phyloP scores from a whole-genome alignment of 495 filamentous ascomycete genomes.

The Venustampulla echinocandica region DNA sequence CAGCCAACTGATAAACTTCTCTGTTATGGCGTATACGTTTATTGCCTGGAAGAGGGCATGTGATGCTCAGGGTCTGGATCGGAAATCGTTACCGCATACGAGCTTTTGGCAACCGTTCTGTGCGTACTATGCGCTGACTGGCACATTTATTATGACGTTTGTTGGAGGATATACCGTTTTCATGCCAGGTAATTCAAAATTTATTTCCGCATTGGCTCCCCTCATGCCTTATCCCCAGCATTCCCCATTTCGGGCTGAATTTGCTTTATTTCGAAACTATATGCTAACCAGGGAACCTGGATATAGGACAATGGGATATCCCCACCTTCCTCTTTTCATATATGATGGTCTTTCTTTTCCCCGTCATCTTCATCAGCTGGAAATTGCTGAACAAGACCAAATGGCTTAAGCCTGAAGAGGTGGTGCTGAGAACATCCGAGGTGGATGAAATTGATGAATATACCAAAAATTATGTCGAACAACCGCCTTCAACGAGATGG shows the following conservation, averaged over 20 bases:
- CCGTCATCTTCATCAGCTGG: conserved; percentile 59
- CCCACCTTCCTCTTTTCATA: conserved; percentile 70
- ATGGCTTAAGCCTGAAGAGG: conserved; percentile 46
- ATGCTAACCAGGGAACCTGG: background rate
- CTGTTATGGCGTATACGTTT: conserved; percentile 61
- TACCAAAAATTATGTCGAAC: conserved; percentile 47
- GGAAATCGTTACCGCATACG: conserved; percentile 56
- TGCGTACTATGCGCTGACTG: conserved; percentile 56
- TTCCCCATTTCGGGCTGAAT: too few species aligned
- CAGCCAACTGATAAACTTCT: conserved; percentile 70
- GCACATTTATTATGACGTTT: conserved; percentile 57
- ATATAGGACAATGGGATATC: conserved; percentile 52
- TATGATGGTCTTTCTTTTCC: conserved; percentile 58
- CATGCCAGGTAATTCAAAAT: conserved; percentile 44
- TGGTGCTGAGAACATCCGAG: conserved; percentile 51
- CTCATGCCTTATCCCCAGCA: too few species aligned
- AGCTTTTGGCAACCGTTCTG: conserved; percentile 59
- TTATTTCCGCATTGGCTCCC: too few species aligned
- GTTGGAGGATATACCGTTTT: conserved; percentile 72
- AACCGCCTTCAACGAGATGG: background rate
- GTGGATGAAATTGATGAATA: conserved; percentile 72
- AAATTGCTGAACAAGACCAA: conserved; percentile 60
- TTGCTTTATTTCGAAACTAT: too few species aligned
- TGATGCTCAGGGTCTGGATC: conserved; percentile 57
- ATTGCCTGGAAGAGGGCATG: conserved; percentile 62